These are phyloP conservation scores for Hemileia vastatrix DNA, from an alignment of 1,284 basidiomycete species.

Conservation along the genomic window DNA sequence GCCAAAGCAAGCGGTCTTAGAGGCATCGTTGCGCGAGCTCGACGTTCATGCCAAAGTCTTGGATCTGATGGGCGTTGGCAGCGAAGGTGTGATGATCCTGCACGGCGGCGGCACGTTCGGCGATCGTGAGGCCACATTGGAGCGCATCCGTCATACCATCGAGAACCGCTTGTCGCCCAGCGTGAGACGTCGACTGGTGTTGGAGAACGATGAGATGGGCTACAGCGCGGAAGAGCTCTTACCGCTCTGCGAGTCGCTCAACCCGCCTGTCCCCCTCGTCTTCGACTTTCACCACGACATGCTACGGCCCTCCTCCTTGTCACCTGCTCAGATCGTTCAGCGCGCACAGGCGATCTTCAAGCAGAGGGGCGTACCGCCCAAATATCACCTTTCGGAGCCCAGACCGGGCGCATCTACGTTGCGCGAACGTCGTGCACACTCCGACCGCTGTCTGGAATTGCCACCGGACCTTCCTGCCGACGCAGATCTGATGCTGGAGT, in stretches of 20 bases:
- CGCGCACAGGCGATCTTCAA: constrained; percentile 66
- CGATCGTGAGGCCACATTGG: constrained; percentile 62
- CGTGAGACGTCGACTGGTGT: constrained; percentile 63
- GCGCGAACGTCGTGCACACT: constrained; percentile 65
- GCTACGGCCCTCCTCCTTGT: constrained; percentile 55
- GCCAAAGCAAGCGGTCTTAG: constrained; percentile 61
- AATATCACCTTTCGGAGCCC: constrained; percentile 78
- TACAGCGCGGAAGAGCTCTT: constrained; percentile 78
- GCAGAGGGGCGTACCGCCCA: constrained; percentile 62
- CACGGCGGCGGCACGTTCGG: constrained; percentile 68
- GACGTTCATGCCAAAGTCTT: constrained; percentile 65
- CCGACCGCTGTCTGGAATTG: constrained; percentile 62
- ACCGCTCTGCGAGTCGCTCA: constrained; percentile 67
- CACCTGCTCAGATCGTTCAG: constrained; percentile 55
- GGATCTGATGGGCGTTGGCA: constrained; percentile 70
- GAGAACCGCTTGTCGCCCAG: constrained; percentile 53
- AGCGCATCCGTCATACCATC: constrained; percentile 64
- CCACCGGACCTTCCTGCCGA: constrained; percentile 51
- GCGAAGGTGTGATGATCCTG: constrained; percentile 68
- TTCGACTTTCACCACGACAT: constrained; percentile 68
- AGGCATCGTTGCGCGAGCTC: too few relatives aligned
- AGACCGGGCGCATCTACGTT: constrained; percentile 60
- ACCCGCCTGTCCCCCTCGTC: constrained; percentile 63
- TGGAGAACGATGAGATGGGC: constrained; percentile 83
- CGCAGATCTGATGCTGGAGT: constrained; percentile 80